phyloP scores from a whole-genome alignment of 768 basidiomycete species.

The Galerina sulciceps region DNA sequence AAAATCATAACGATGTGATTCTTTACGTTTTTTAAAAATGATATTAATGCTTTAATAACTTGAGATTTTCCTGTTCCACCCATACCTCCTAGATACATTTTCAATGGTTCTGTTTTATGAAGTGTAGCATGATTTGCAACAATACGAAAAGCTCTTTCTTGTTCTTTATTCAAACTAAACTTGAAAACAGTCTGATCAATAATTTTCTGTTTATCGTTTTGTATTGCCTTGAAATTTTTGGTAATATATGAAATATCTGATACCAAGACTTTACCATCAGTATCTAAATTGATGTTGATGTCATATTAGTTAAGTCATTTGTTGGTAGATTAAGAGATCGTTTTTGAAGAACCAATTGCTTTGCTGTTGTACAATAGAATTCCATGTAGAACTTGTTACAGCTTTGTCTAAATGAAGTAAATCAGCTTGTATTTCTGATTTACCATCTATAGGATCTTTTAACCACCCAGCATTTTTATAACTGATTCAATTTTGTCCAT shows the following conservation, averaged over 20 bases:
- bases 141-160: slow-evolving; percentile 33
- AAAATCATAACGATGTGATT: slow-evolving; percentile 16
- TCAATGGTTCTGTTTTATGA: slow-evolving; percentile 18
- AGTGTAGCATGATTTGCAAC: slow-evolving; percentile 28
- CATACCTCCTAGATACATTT: slow-evolving; percentile 37
- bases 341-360: no score
- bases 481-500: not conserved
- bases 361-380: no score
- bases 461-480: not conserved
- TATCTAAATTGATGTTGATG: not conserved
- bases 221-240: slow-evolving; percentile 13
- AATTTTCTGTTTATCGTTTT: not conserved
- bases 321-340: no score
- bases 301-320: not conserved
- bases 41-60: slow-evolving; percentile 29
- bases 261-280: not conserved
- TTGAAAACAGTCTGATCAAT: not conserved
- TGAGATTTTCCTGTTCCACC: slow-evolving; percentile 38
- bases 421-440: no score
- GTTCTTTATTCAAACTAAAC: slow-evolving; percentile 31
- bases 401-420: no score
- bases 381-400: no score
- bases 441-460: no score
- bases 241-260: not conserved
- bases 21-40: slow-evolving; percentile 18